Base-by-base conservation (phyloP, 345 rosid species). In the Citrus medica region DNA sequence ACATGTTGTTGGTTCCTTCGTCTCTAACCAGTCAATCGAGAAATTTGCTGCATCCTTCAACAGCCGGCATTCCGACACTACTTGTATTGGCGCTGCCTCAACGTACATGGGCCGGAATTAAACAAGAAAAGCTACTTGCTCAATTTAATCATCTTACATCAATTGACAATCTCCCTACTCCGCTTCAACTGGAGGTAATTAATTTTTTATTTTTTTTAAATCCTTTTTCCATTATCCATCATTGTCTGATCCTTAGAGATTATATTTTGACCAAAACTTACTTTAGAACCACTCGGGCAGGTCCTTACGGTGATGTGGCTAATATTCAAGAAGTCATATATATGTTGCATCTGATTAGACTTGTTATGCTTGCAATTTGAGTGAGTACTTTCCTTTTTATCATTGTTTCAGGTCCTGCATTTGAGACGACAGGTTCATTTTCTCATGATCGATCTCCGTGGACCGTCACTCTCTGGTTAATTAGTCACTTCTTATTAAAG, bases 31-130 rank as follows among this genome's bases (percentile, higher is more conserved):
- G 27, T 51, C 22, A 69, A 48, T 73, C 24, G 42, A 48, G 71
- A 61, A 65, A 78, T 42, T 28, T 53, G 67, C 70, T 28, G 58
- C 74, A 81, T 72, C 86, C 86, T 46, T 75, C 86, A n/a, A 25
- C 71, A 25, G 69, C 35, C 25, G 80, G 81, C 76, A 78, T 71
- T 71, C 77, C 81, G 48, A 78, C 86, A 3, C 67, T 76, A 6
- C 86, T 84, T 56, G 9, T 80, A 30, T 40, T 81, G 61, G 56
- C 83, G 6, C 69, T 81, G 75, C 86, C 80, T 53, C 67, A 46
- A 27, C 58, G 78, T 58, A 75, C 79, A 35, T 84, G 82, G 86
- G 61, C 77, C 14, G 35, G 72, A 60, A 79, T 84, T 40, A 75
- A 65, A 71, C 82, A 80, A 58, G 81, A 71, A 48, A 71, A 81